phyloP scores from a whole-genome alignment of 805 yeast species.

The Starmerella asiatica region DNA sequence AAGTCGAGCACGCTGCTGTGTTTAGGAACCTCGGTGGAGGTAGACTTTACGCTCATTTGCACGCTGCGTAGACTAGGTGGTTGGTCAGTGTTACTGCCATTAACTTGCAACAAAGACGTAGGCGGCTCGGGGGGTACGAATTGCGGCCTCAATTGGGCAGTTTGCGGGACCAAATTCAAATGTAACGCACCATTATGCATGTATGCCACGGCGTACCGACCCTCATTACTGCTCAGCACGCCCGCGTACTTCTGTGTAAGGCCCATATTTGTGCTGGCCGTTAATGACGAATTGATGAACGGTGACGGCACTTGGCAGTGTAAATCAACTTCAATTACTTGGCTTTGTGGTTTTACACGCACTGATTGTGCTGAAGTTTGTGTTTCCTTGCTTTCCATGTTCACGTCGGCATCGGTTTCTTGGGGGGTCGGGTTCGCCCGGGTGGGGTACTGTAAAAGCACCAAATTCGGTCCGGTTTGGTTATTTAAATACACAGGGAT shows the following conservation, averaged over 20 bases:
- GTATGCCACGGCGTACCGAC: conserved; percentile 29
- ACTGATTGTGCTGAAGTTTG: conserved; percentile 20
- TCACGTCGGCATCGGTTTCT: neutral
- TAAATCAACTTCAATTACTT: conserved; percentile 57
- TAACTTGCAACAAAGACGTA: conserved; percentile 4
- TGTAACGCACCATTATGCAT: conserved; percentile 35
- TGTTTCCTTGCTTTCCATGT: conserved; percentile 25
- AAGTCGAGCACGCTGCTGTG: conserved; percentile 58
- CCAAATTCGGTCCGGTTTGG: conserved; percentile 25
- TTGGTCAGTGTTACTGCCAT: neutral
- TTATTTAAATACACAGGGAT: conserved; percentile 41
- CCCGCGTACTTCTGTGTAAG: conserved; percentile 54
- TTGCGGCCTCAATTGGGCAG: conserved; percentile 68
- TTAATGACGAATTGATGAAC: conserved; percentile 43
- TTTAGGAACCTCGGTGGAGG: conserved; percentile 44
- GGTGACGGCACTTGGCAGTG: conserved; percentile 51
- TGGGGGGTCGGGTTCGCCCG: conserved; percentile 21
- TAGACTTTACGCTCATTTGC: conserved; percentile 60
- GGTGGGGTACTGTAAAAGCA: conserved; percentile 50
- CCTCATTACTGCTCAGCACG: conserved; percentile 33
- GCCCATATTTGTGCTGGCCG: neutral
- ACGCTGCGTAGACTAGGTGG: conserved; percentile 40
- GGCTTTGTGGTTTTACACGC: conserved; percentile 47
- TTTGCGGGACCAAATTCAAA: conserved; percentile 49
- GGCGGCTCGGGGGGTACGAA: conserved; percentile 46